Evolutionary conservation across 164 flowering plant genomes (phyloP).

Genomic region (Dillenia suffruticosa): DNA sequence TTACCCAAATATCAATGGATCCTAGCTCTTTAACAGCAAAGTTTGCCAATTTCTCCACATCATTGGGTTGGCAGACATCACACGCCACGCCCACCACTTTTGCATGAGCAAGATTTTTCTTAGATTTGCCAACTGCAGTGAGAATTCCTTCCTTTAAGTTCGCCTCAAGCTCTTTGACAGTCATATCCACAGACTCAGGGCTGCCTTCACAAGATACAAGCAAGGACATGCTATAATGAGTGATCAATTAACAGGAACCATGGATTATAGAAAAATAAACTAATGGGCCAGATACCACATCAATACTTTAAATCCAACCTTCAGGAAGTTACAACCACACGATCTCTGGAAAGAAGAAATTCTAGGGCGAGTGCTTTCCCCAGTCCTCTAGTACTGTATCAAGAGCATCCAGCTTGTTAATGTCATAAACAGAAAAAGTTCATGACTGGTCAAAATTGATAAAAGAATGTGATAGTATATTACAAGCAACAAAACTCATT

Average conservation of each 20-base stretch:
- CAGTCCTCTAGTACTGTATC: constrained; percentile 82
- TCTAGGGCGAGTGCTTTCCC: constrained; percentile 98
- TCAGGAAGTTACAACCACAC: constrained; percentile 89
- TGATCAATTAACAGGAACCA: neutral
- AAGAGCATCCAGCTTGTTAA: neutral
- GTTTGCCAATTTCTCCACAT: constrained; percentile 67
- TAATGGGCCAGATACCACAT: neutral
- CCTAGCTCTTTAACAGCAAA: constrained; percentile 79
- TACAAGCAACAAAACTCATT: too few relatives aligned
- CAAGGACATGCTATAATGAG: constrained; percentile 3
- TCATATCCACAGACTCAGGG: constrained; percentile 66
- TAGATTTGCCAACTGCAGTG: constrained; percentile 29
- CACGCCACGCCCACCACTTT: constrained; percentile 85
- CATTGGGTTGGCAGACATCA: constrained; percentile 81
- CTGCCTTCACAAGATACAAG: constrained; percentile 43
- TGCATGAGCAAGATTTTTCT: constrained; percentile 39
- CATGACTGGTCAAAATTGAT: too few relatives aligned
- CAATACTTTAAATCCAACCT: constrained; percentile 40
- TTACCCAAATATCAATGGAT: constrained; percentile 89
- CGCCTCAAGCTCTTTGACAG: constrained; percentile 74
- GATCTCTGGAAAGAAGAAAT: constrained; percentile 95
- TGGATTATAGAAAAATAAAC: neutral
- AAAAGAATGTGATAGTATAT: too few relatives aligned
- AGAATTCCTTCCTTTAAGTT: constrained; percentile 53
- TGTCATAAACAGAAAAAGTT: too few relatives aligned